Conservation (phyloP, 768 basidiomycete genomes). For the Russula brevipes region DNA sequence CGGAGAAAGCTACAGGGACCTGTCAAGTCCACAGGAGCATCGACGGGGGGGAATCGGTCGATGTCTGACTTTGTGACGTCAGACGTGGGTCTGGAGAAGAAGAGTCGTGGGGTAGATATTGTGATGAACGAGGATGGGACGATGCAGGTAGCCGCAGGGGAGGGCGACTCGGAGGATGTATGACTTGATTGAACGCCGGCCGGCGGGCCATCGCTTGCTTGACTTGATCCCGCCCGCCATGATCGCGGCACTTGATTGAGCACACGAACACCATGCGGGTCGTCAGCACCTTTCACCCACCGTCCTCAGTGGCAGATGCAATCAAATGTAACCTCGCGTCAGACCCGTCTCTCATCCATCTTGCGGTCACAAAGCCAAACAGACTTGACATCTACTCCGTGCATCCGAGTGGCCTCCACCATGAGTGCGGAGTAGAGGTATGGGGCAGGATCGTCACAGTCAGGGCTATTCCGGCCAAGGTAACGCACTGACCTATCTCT, state of each 20-base stretch:
- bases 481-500: constrained; percentile 31
- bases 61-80: constrained; percentile 47
- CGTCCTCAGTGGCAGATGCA: constrained; percentile 67
- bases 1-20: constrained; percentile 41
- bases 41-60: constrained; percentile 32
- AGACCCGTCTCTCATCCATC: constrained; percentile 47
- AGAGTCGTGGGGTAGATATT: constrained; percentile 33
- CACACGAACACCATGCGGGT: constrained; percentile 40
- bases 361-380: constrained; percentile 65
- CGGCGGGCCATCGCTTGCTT: too few species aligned
- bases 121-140: constrained; percentile 58
- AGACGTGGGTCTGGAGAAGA: constrained; percentile 24
- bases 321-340: constrained; percentile 60
- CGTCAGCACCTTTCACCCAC: constrained; percentile 69
- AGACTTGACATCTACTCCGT: constrained; percentile 65
- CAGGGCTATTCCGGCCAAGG: constrained; percentile 50
- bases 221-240: too few species aligned
- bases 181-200: background rate
- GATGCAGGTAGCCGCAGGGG: constrained; percentile 37
- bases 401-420: constrained; percentile 51
- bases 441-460: constrained; percentile 63
- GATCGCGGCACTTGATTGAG: too few species aligned
- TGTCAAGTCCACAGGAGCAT: constrained; percentile 21
- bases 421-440: constrained; percentile 56
- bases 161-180: background rate